A percentile compares a stretch with the other conserved stretches of the same genome.
Evolutionary conservation across 1,284 basidiomycete genomes (phyloP).

Genomic region (Mycena citricolor): DNA sequence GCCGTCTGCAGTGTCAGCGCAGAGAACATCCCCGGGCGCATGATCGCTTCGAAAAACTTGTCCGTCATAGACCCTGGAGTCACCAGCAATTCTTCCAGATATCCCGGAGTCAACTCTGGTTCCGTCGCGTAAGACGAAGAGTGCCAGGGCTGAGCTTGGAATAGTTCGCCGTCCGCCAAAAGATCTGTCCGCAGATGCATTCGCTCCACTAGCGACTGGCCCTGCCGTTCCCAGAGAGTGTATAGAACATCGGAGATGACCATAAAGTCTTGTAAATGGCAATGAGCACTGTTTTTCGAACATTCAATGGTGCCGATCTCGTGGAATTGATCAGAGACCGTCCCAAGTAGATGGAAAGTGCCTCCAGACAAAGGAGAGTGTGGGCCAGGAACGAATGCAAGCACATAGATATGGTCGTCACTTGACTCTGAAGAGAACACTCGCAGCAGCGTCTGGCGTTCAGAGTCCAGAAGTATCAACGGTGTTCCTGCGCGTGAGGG

Average conservation of each 20-base stretch:
- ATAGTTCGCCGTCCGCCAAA: conserved; percentile 32
- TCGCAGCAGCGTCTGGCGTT: conserved; percentile 59
- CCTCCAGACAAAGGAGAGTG: conserved; percentile 64
- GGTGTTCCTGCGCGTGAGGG: conserved; percentile 37
- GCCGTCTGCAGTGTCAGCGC: conserved; percentile 76
- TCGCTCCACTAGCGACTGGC: conserved; percentile 67
- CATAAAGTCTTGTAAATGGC: conserved; percentile 74
- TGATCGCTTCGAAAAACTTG: conserved; percentile 79
- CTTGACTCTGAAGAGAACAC: conserved; percentile 47
- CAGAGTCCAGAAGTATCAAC: conserved; percentile 52
- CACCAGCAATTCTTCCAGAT: conserved; percentile 80
- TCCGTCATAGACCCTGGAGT: conserved; percentile 71
- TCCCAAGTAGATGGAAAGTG: conserved; percentile 63
- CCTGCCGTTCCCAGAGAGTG: conserved; percentile 76
- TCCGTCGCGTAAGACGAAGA: conserved; percentile 59
- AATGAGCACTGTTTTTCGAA: conserved; percentile 58
- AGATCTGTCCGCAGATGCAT: conserved; percentile 44
- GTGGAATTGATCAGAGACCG: conserved; percentile 53
- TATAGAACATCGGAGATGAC: conserved; percentile 54
- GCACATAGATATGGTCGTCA: conserved; percentile 50
- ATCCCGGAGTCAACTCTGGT: conserved; percentile 78
- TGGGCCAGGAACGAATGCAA: conserved; percentile 68
- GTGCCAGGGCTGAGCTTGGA: conserved; percentile 46
- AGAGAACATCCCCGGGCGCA: conserved; percentile 88
- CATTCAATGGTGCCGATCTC: conserved; percentile 58